phyloP scores from a whole-genome alignment of 2,329 filamentous ascomycete genomes.

The Lecanicillium sp. region DNA sequence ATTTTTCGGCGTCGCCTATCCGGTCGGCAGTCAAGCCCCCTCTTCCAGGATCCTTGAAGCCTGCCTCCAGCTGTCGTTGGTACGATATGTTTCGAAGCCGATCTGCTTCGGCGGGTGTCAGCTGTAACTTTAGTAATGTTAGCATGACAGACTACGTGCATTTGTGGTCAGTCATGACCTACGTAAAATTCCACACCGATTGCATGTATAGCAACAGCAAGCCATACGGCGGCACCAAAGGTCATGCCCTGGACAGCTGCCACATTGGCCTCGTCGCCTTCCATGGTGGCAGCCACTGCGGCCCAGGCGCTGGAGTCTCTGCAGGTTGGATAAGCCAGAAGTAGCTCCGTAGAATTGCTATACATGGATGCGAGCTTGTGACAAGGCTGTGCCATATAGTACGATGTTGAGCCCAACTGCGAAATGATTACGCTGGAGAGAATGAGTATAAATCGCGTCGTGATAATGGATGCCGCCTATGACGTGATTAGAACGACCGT shows the following conservation, averaged over 20 bases:
- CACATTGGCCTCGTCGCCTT: conserved; percentile 16
- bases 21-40: conserved; percentile 36
- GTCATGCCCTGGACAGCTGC: conserved; percentile 33
- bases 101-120: conserved; percentile 47
- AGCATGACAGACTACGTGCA: not conserved
- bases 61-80: conserved; percentile 46
- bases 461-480: conserved; percentile 42
- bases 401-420: conserved; percentile 14
- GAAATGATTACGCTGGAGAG: conserved; percentile 28
- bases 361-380: conserved; percentile 36
- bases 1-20: conserved; percentile 21
- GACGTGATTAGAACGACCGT: no score
- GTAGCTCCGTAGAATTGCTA: conserved; percentile 14
- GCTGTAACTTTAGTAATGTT: conserved; percentile 27
- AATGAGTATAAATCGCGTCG: conserved; percentile 37
- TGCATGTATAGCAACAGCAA: conserved; percentile 42
- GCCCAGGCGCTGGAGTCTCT: conserved; percentile 22
- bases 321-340: conserved; percentile 34
- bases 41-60: conserved; percentile 39
- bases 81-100: conserved; percentile 48
- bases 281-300: conserved; percentile 23
- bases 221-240: conserved; percentile 45
- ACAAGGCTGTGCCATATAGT: conserved; percentile 29
- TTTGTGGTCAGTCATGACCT: conserved; percentile 11
- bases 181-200: conserved; percentile 40